Evolutionary conservation across 192 early-diverging fungal genomes (phyloP), one percentile per base, ranked within the genome.

Genomic region (Coemansia sp.): DNA sequence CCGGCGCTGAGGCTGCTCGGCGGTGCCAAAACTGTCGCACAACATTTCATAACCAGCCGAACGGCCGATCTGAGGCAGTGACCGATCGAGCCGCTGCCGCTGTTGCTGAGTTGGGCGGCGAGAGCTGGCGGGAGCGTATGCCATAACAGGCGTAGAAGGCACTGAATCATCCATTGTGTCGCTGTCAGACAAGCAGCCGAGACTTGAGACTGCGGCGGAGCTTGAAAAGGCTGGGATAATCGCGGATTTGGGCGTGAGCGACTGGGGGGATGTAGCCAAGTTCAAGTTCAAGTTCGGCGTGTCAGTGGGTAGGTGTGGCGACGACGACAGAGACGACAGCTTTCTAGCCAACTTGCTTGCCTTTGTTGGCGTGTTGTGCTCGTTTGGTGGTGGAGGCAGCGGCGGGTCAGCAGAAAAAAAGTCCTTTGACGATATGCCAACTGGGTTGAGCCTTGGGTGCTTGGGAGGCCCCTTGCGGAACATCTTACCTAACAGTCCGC

Each of bases 361-460:
- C 48, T 57, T 59, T 29, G 60, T 14, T 15, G 56, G 9, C 8
- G 44, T n/a, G 41, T 33, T 7, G 59, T 39, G 46, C 24, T 29
- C 55, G 9, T 50, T 60, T 26, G 57, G 17, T 8, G 56, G 22
- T 40, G 35, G 53, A 11, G 67, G 63, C 11, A 41, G 56, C 32
- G 64, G 60, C n/a, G 41, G 33, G 14, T 58, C 58, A 14, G 35
- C 58, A n/a, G 69, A 40, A 59, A 76, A 76, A 40, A 67, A 70
- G 41, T 76, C 68, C 42, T 76, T 76, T n/a, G 74, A 76, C 43
- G 74, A 76, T 12, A 76, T 76, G 24, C 74, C 74, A 54, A 70
- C 57, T 2, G 74, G 68, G 34, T 76, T 76, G 22, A 70, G 67
- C 52, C 70, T 76, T 60, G 74, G 64, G 44, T 66, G 62, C 60